Conservation (phyloP, 2,329 filamentous ascomycete genomes). For the Penicillium sp. region DNA sequence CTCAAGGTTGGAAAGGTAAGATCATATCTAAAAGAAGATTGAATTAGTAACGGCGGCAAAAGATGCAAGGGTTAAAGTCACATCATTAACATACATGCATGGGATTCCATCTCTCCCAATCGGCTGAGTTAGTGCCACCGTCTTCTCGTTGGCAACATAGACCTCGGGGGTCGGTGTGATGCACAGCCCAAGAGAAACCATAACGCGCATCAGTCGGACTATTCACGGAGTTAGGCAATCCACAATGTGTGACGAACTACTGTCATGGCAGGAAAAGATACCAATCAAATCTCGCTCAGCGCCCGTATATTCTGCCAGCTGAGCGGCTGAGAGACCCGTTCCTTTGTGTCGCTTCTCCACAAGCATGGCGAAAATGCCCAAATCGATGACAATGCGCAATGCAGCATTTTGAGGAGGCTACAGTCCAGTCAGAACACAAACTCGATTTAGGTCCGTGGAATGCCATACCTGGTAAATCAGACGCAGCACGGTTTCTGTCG, state of each 20-base stretch:
- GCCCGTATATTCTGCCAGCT: conserved; percentile 23
- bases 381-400: conserved; percentile 25
- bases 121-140: conserved; percentile 20
- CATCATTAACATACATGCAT: conserved; percentile 21
- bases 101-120: conserved; percentile 25
- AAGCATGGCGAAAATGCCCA: conserved; percentile 25
- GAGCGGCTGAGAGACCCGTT: conserved; percentile 20
- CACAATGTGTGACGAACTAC: neutral
- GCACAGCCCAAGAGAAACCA: conserved; percentile 24
- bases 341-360: conserved; percentile 14
- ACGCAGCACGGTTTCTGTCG: conserved; percentile 26
- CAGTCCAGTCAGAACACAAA: neutral
- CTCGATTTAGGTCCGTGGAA: neutral
- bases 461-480: conserved; percentile 29
- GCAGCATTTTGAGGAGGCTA: conserved; percentile 31
- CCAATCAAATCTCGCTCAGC: conserved; percentile 27
- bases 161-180: conserved; percentile 14
- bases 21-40: conserved; percentile 12
- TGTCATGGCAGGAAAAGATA: conserved; percentile 8
- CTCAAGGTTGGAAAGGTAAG: conserved; percentile 28
- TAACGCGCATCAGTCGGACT: conserved; percentile 28
- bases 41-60: neutral
- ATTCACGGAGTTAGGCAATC: neutral
- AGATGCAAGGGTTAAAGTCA: neutral
- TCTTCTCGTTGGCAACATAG: conserved; percentile 25